Base-by-base conservation (phyloP, 2,329 filamentous ascomycete species). In the Diaporthe sp. region DNA sequence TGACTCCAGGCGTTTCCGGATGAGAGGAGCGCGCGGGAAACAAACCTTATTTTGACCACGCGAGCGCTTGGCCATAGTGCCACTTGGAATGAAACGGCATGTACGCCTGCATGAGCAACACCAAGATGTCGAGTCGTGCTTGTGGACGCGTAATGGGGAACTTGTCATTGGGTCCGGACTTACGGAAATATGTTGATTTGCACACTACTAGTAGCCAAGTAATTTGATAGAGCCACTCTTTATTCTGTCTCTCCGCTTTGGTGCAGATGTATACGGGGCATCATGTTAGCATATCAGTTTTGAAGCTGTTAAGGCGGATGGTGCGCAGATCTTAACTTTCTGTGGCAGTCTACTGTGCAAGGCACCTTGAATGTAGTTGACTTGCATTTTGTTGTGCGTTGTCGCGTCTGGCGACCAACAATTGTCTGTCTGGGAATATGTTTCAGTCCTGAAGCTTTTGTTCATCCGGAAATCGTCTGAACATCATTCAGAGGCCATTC, bases 11-110 rank as follows among this genome's bases (percentile, higher is more conserved):
- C 7, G 13, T 17, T 12, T 13, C 22, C 44, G 22, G 28, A n/a
- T 3, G 13, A 31, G 22, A 53, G 6, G 62, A 68, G 62, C 62
- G 62, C 62, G 62, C 46, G 46, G 62, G 28, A 68, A 37, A 22
- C 22, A 51, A 68, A 68, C 44, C 62, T 68, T 68, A 51, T 51
- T 51, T 19, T 51, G 44, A 51, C 44, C 31, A 31, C 28, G 12
- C 5, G 12, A n/a, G 28, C 28, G 28, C 19, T 34, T 46, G 61
- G 13, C 17, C 17, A 65, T 19, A 3, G 6, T 31, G n/a, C 2
- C 8, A 19, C 59, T 10, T 10, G 59, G 17, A 25, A 25, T 59
- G 12, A 17, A 19, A 39, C 58, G 25, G 15, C 22, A 28, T 22
- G 15, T 10, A 9, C 42, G 19, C 13, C 22, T 31, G 9, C 42